Evolutionary conservation across 1,284 basidiomycete species (phyloP).

Genomic region (Cutaneotrichosporon dermatis): DNA sequence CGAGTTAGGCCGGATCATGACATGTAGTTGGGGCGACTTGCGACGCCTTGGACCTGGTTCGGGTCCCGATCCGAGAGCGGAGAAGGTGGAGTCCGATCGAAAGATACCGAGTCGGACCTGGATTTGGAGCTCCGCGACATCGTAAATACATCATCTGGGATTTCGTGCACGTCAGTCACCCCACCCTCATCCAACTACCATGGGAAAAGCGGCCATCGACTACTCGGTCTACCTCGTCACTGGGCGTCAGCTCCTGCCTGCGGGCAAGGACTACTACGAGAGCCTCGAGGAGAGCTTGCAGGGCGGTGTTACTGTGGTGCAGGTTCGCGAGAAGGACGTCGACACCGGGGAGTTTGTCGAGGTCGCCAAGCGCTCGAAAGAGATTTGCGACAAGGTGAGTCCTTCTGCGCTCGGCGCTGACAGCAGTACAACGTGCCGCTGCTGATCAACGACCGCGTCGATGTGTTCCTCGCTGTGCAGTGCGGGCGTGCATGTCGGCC

Average conservation of each 20-base stretch:
- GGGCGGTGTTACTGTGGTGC: constrained; percentile 84
- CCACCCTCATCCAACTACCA: not conserved
- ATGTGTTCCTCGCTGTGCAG: constrained; percentile 72
- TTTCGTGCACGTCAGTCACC: too few species aligned
- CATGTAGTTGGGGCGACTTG: too few species aligned
- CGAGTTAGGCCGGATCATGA: too few species aligned
- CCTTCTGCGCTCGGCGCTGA: not conserved
- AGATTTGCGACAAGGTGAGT: constrained; percentile 62
- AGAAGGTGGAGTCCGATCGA: too few species aligned
- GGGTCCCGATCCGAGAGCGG: too few species aligned
- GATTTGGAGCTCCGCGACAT: too few species aligned
- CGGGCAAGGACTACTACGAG: constrained; percentile 71
- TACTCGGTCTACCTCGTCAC: constrained; percentile 84
- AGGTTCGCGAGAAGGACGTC: constrained; percentile 76
- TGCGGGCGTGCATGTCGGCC: constrained; percentile 87
- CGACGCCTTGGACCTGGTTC: too few species aligned
- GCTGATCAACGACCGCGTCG: constrained; percentile 87
- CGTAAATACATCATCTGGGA: too few species aligned
- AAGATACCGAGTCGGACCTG: too few species aligned
- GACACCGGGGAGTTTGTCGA: constrained; percentile 84
- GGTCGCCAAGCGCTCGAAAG: constrained; percentile 67
- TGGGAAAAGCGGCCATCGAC: constrained; percentile 52
- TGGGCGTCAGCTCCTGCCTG: constrained; percentile 69
- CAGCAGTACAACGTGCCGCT: constrained; percentile 69
- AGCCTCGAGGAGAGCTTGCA: constrained; percentile 73